Evolutionary conservation across 169 alveolate species (phyloP).

Genomic region (Perkinsus marinus): DNA sequence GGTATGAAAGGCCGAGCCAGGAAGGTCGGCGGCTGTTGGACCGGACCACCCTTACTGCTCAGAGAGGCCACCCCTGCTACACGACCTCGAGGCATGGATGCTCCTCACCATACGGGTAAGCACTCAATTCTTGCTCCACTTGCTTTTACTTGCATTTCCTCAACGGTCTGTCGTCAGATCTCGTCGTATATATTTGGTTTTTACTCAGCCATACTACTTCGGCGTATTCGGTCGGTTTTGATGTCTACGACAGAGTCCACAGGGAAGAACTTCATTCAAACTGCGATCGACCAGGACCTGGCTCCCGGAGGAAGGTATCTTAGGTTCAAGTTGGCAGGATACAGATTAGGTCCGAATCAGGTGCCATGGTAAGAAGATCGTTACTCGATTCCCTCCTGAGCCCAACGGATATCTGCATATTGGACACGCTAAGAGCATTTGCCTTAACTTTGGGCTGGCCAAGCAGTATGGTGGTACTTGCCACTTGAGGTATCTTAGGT

Average conservation of each 20-base stretch:
- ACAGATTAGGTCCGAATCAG: not conserved
- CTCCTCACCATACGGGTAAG: not conserved
- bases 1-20: not conserved
- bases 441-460: conserved; percentile 89
- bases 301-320: not conserved
- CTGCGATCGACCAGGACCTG: not conserved
- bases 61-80: not conserved
- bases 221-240: not conserved
- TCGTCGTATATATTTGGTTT: not conserved
- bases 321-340: not conserved
- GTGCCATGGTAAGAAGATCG: conserved; percentile 24
- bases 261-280: not conserved
- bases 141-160: not conserved
- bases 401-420: conserved; percentile 99
- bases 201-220: not conserved
- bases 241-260: not conserved
- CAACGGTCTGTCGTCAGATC: not conserved
- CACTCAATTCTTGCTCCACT: not conserved
- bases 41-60: not conserved
- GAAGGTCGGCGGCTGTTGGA: not conserved
- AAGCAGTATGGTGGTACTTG: conserved; percentile 76
- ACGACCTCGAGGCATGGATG: not conserved
- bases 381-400: conserved; percentile 99
- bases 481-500: conserved; percentile 61
- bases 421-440: conserved; percentile 98